Conservation (phyloP, 73 alveolate species). For the Paramecium pentaurelia region DNA sequence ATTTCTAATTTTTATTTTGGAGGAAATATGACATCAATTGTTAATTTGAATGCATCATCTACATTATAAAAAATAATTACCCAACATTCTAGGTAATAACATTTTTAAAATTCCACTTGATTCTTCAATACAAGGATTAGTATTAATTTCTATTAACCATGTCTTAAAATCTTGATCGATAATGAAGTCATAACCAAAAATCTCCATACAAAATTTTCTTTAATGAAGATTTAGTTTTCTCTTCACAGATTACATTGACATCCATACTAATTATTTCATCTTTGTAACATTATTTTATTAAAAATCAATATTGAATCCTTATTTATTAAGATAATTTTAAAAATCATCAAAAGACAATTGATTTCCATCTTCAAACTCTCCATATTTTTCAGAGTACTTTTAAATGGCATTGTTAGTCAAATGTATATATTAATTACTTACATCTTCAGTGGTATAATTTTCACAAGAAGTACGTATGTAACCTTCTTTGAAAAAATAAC, state of each 20-base stretch:
- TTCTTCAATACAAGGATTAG: constrained; percentile 95
- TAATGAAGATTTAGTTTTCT: constrained; percentile 61
- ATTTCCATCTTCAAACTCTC: constrained; percentile 79
- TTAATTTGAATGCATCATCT: constrained; percentile 72
- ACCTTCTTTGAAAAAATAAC: constrained; percentile 78
- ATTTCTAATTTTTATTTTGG: constrained; percentile 3
- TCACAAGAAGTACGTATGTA: constrained; percentile 77
- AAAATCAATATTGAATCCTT: constrained; percentile 67
- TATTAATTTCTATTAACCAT: constrained; percentile 90
- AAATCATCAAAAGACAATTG: constrained; percentile 74
- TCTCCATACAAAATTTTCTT: constrained; percentile 83
- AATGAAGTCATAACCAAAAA: constrained; percentile 92
- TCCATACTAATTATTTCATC: constrained; percentile 72
- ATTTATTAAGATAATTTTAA: constrained; percentile 62
- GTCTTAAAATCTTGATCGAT: constrained; percentile 81
- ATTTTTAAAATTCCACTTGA: constrained; percentile 75
- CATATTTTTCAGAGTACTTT: constrained; percentile 69
- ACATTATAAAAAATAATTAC: neutral
- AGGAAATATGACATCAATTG: constrained; percentile 67
- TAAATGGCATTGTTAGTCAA: constrained; percentile 77
- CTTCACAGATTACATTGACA: constrained; percentile 66
- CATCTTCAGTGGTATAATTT: constrained; percentile 58
- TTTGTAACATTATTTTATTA: constrained; percentile 70
- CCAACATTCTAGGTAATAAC: constrained; percentile 93
- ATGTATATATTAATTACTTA: constrained; percentile 71